Percentiles rank a stretch among this genome's conserved stretches.
Conservation (phyloP, 805 yeast genomes). For the Nakazawaea anatomiae region DNA sequence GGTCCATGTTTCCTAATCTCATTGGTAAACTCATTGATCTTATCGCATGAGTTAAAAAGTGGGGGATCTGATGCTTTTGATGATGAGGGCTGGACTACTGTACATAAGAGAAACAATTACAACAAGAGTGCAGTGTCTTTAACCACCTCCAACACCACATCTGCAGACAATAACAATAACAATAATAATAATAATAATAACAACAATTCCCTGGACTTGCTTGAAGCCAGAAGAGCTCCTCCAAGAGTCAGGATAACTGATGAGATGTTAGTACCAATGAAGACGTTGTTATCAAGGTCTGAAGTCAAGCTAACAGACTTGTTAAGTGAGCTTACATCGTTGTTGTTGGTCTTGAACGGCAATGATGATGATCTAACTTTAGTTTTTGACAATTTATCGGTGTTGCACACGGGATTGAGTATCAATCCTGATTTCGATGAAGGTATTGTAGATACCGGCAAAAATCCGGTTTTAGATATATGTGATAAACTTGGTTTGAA, state of each 20-base stretch:
- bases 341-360: slow-evolving; percentile 29
- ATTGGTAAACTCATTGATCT: slow-evolving; percentile 59
- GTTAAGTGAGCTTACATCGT: slow-evolving; percentile 44
- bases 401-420: slow-evolving; percentile 61
- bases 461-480: slow-evolving; percentile 13
- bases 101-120: slow-evolving; percentile 2
- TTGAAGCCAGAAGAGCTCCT: neutral
- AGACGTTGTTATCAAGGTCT: slow-evolving; percentile 16
- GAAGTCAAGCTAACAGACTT: slow-evolving; percentile 31
- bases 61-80: slow-evolving; percentile 1
- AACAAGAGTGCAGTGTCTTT: neutral
- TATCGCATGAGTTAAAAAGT: slow-evolving; percentile 34
- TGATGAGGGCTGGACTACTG: slow-evolving; percentile 17
- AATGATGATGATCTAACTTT: slow-evolving; percentile 28
- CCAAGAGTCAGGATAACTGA: neutral
- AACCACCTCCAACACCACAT: too few species aligned
- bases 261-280: slow-evolving; percentile 15
- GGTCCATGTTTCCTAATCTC: slow-evolving; percentile 91
- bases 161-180: neutral
- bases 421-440: slow-evolving; percentile 65
- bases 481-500: slow-evolving; percentile 17
- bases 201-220: neutral
- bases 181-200: neutral
- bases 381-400: slow-evolving; percentile 53
- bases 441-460: slow-evolving; percentile 12